phyloP scores from a whole-genome alignment of 2,329 filamentous ascomycete species.

The Penicillium digitatum region DNA sequence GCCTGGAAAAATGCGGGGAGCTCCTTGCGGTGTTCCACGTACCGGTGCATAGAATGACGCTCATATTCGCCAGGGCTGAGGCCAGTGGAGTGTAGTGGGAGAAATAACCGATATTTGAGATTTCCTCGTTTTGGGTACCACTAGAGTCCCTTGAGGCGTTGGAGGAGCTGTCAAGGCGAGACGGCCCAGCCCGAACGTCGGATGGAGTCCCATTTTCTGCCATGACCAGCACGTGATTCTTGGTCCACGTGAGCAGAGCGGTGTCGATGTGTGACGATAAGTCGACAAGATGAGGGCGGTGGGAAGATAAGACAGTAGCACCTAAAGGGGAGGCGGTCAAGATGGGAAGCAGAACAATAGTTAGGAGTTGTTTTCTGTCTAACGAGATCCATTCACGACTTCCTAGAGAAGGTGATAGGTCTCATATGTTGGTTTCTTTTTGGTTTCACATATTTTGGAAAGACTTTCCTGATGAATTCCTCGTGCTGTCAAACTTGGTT shows the following conservation, averaged over 20 bases:
- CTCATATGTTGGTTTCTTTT: no score
- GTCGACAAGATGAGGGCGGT: not conserved
- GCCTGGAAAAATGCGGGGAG: slow-evolving; percentile 19
- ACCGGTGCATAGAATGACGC: slow-evolving; percentile 66
- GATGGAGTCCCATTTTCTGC: slow-evolving; percentile 6
- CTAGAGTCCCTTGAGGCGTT: not conserved
- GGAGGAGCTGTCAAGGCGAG: not conserved
- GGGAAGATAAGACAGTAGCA: not conserved
- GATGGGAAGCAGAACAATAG: not conserved
- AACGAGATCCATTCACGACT: not conserved
- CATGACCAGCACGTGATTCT: not conserved
- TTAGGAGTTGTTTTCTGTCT: not conserved
- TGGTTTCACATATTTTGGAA: not conserved
- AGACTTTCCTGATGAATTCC: no score
- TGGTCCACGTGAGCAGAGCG: not conserved
- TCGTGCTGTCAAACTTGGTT: not conserved
- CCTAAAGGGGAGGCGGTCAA: not conserved
- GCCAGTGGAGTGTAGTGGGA: slow-evolving; percentile 9
- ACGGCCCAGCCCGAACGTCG: not conserved
- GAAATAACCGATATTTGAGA: slow-evolving; percentile 25
- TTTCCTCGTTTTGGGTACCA: not conserved
- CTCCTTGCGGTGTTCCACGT: slow-evolving; percentile 24
- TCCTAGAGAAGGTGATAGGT: fast-evolving
- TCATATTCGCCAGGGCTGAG: slow-evolving; percentile 47
- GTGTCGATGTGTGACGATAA: not conserved